These are phyloP conservation scores for Triticum dicoccoides DNA, from an alignment of 176 grass and related monocot species.

Conservation along the genomic window DNA sequence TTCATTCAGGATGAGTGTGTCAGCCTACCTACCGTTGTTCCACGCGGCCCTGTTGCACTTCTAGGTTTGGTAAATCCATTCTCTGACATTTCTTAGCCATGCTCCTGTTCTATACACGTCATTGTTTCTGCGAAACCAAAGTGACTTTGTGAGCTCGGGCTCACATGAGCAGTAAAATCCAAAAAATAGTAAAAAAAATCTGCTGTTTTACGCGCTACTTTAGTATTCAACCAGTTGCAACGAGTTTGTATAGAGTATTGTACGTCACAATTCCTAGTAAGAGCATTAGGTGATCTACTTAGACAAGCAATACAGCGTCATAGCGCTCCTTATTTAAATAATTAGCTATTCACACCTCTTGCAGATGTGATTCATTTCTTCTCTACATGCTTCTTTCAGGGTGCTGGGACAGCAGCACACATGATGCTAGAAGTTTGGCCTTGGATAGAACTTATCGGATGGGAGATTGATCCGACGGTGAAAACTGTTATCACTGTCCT, in stretches of 20 bases:
- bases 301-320: neutral
- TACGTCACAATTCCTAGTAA: neutral
- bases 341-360: neutral
- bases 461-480: conserved; percentile 93
- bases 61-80: conserved; percentile 89
- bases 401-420: conserved; percentile 77
- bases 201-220: neutral
- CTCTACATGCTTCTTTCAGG: conserved; percentile 46
- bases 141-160: neutral
- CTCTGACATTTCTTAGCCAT: neutral
- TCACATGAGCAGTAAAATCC: too few species aligned
- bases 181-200: too few species aligned
- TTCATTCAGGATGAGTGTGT: conserved; percentile 77
- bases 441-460: conserved; percentile 73
- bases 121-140: neutral
- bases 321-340: neutral
- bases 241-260: neutral
- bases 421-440: conserved; percentile 73
- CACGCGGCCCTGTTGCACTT: conserved; percentile 75
- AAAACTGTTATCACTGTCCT: neutral
- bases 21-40: conserved; percentile 73
- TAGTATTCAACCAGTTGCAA: neutral
- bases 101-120: neutral
- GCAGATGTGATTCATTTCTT: neutral
- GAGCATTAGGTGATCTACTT: neutral